Conservation (phyloP, 257 asterid genomes). For the Dorcoceras hygrometricum region DNA sequence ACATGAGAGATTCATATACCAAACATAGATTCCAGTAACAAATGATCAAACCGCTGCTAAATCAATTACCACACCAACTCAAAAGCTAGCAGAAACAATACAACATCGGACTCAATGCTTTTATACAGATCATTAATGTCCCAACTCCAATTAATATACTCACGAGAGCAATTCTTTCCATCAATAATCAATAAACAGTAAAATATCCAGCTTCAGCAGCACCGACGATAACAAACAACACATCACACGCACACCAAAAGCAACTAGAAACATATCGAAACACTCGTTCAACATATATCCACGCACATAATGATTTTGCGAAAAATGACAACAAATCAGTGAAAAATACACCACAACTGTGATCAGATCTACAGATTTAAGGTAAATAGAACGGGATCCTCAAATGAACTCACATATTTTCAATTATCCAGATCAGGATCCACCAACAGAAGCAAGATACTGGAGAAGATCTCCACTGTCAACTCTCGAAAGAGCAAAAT, state of each 20-base stretch:
- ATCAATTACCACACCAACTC: constrained; percentile 7
- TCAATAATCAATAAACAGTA: constrained; percentile 9
- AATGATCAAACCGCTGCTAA: neutral
- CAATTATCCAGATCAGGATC: constrained; percentile 28
- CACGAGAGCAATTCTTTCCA: constrained; percentile 3
- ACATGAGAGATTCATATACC: constrained; percentile 7
- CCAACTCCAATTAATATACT: constrained; percentile 24
- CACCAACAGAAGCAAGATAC: constrained; percentile 23
- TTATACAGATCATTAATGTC: constrained; percentile 9
- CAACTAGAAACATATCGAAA: neutral
- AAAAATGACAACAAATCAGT: neutral
- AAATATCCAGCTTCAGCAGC: constrained; percentile 3
- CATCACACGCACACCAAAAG: constrained; percentile 13
- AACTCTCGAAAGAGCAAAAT: constrained; percentile 1
- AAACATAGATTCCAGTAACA: neutral
- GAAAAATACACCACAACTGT: neutral
- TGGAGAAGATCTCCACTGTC: neutral
- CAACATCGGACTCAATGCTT: constrained; percentile 16
- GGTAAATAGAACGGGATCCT: neutral
- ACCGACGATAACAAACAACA: neutral
- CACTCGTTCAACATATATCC: neutral
- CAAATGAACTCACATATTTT: constrained; percentile 26
- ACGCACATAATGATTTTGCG: neutral
- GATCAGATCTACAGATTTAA: constrained; percentile 21
- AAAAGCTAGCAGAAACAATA: constrained; percentile 5